These are phyloP conservation scores for Colletotrichum tamarilloi DNA, from an alignment of 2,329 filamentous ascomycete genomes.

Conservation along the genomic window DNA sequence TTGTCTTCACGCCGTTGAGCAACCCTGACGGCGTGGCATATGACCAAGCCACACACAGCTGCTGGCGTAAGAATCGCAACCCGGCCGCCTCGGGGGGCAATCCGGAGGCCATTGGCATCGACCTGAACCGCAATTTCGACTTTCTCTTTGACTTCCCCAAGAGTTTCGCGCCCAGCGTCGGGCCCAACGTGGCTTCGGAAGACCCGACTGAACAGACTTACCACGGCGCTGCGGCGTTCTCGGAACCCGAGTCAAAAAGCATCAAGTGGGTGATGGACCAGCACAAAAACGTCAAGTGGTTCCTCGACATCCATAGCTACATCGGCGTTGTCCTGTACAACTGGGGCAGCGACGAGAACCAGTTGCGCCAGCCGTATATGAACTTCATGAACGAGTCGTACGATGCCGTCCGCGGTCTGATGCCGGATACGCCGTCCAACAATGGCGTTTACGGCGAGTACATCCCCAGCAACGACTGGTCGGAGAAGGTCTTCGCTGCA, in stretches of 20 bases:
- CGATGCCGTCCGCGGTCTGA: conserved; percentile 61
- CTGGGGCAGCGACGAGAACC: conserved; percentile 67
- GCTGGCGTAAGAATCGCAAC: conserved; percentile 70
- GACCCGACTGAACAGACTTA: conserved; percentile 58
- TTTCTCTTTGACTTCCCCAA: conserved; percentile 65
- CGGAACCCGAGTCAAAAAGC: conserved; percentile 67
- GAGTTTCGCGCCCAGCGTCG: conserved; percentile 54
- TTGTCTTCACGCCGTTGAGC: conserved; percentile 61
- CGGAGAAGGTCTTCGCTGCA: conserved; percentile 45
- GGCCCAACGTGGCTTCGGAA: conserved; percentile 52
- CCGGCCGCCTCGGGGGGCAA: conserved; percentile 46
- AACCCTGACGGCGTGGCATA: conserved; percentile 66
- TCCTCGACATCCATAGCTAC: conserved; percentile 68
- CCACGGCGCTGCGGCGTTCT: conserved; percentile 62
- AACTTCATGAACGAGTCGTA: conserved; percentile 65
- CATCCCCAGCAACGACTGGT: conserved; percentile 49
- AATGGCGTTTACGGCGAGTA: conserved; percentile 57
- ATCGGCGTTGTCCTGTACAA: conserved; percentile 59
- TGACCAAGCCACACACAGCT: conserved; percentile 62
- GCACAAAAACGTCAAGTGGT: conserved; percentile 64
- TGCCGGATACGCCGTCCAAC: conserved; percentile 47
- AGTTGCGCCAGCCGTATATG: conserved; percentile 55
- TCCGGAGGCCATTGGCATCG: conserved; percentile 54
- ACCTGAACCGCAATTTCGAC: conserved; percentile 69
- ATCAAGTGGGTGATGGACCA: conserved; percentile 63